These are phyloP conservation scores for Tolypocladium ovalisporum DNA, from an alignment of 2,329 filamentous ascomycete species.

Conservation along the genomic window DNA sequence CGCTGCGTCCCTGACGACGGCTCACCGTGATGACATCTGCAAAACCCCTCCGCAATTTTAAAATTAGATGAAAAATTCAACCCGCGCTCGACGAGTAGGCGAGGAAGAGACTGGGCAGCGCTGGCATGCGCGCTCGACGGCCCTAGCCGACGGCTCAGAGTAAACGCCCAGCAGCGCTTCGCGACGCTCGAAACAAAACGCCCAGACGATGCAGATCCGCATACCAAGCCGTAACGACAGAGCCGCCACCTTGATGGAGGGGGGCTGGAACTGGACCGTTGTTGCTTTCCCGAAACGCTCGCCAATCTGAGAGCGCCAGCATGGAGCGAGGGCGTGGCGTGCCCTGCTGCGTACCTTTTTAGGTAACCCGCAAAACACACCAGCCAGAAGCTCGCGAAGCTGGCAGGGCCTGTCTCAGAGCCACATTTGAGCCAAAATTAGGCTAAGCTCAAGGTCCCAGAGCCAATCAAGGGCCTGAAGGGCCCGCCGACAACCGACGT, in stretches of 20 bases:
- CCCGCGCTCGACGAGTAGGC: neutral
- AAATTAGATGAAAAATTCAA: neutral
- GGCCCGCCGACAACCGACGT: conserved; percentile 16
- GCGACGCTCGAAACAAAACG: neutral
- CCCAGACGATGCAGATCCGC: neutral
- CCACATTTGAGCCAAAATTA: conserved; percentile 14
- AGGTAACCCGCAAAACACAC: neutral
- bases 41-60: neutral
- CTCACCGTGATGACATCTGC: neutral
- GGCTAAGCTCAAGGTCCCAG: conserved; percentile 17
- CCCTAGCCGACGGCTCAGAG: neutral
- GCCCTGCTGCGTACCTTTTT: neutral
- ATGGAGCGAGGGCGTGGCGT: neutral
- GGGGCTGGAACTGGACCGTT: neutral
- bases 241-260: neutral
- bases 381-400: neutral
- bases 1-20: neutral
- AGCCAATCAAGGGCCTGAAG: conserved; percentile 22
- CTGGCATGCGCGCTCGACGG: neutral
- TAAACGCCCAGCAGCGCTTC: neutral
- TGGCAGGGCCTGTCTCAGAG: neutral
- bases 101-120: neutral
- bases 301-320: conserved; percentile 11
- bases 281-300: conserved; percentile 10
- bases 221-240: neutral